These are phyloP conservation scores for Neurospora tetraspora DNA, from an alignment of 495 filamentous ascomycete genomes.

Conservation along the genomic window DNA sequence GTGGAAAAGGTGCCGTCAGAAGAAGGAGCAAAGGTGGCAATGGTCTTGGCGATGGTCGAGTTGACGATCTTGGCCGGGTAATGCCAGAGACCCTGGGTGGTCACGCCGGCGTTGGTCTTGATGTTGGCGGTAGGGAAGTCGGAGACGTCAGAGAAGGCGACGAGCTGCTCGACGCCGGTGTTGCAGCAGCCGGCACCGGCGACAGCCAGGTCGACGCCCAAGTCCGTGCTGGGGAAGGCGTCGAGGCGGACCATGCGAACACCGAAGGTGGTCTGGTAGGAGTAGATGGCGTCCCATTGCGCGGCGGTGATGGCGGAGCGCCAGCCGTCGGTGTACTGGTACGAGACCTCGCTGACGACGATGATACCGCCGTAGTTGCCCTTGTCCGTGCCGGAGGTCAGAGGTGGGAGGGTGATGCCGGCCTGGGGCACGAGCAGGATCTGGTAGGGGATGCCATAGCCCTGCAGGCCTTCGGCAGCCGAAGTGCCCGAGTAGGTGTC, in stretches of 20 bases:
- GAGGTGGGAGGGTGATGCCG: conserved; percentile 39
- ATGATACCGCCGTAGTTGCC: conserved; percentile 53
- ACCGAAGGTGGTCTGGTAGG: conserved; percentile 48
- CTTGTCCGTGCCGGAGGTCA: conserved; percentile 31
- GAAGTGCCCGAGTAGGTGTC: conserved; percentile 36
- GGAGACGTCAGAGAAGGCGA: conserved; percentile 38
- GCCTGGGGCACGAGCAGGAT: conserved; percentile 42
- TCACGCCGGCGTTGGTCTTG: conserved; percentile 22
- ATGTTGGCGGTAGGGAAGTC: conserved; percentile 43
- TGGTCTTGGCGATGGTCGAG: conserved; percentile 39
- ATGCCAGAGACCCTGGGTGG: conserved; percentile 42
- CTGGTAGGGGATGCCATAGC: conserved; percentile 51
- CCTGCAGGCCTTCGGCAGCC: conserved; percentile 46
- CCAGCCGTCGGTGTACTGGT: conserved; percentile 40
- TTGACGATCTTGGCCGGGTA: conserved; percentile 48
- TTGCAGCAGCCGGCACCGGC: conserved; percentile 27
- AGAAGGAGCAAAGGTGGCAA: conserved; percentile 40
- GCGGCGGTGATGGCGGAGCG: conserved; percentile 44
- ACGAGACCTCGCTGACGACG: conserved; percentile 45
- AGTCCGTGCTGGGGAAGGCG: conserved; percentile 43
- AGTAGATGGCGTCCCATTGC: conserved; percentile 47
- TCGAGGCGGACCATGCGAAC: conserved; percentile 53
- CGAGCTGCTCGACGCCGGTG: conserved; percentile 39
- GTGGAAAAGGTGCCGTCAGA: conserved; percentile 15
- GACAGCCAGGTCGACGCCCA: conserved; percentile 25